Conservation (phyloP, 1,139 yeast genomes). For the Debaryomyces subglobosus region DNA sequence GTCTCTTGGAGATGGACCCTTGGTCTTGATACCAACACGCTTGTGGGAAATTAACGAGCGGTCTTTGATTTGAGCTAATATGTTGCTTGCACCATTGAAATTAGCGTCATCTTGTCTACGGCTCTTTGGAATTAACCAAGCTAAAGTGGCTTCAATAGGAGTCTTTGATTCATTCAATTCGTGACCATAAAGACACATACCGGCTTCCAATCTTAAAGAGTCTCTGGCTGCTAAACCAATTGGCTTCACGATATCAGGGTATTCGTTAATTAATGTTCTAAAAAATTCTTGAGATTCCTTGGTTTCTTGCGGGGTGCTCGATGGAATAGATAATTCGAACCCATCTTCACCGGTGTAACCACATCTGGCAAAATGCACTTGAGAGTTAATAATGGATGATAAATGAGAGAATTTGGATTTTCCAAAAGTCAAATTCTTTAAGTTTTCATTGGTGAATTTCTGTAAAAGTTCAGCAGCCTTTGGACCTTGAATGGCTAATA, state of each 20-base stretch:
- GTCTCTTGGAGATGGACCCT: conserved; percentile 93
- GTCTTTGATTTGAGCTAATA: conserved; percentile 69
- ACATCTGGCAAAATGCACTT: conserved; percentile 81
- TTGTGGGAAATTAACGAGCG: conserved; percentile 60
- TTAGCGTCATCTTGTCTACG: conserved; percentile 57
- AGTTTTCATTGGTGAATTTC: conserved; percentile 60
- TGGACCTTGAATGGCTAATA: conserved; percentile 94
- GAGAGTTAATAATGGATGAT: conserved; percentile 37
- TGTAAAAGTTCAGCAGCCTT: conserved; percentile 67
- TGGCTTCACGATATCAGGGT: conserved; percentile 68
- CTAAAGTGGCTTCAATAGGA: conserved; percentile 85
- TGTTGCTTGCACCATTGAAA: conserved; percentile 78
- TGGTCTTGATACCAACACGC: conserved; percentile 73
- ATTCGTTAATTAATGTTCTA: conserved; percentile 56
- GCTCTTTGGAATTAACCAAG: conserved; percentile 86
- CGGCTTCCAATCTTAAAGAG: conserved; percentile 92
- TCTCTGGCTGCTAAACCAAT: conserved; percentile 98
- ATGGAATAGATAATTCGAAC: conserved; percentile 84
- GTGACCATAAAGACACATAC: conserved; percentile 96
- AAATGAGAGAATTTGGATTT: conserved; percentile 60
- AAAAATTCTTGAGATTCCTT: conserved; percentile 62
- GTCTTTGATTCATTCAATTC: conserved; percentile 81
- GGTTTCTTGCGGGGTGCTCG: conserved; percentile 44
- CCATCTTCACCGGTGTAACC: conserved; percentile 99
- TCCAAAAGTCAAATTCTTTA: conserved; percentile 74